Evolutionary conservation across 116 monocot species (phyloP), one percentile per base, ranked within the genome.

Genomic region (Cymodocea nodosa): DNA sequence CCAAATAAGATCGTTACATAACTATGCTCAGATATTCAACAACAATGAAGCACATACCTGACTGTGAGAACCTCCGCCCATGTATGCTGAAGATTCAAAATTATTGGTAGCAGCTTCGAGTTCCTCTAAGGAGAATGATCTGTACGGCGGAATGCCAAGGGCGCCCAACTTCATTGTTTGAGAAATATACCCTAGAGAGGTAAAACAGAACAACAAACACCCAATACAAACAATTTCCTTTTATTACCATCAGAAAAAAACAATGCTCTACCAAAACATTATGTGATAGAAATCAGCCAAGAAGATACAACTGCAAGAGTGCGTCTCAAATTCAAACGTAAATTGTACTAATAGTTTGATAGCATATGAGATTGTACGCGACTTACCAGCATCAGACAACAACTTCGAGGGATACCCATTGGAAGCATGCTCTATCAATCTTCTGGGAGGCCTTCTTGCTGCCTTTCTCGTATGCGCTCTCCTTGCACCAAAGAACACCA

Each of bases 301-400:
- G 30, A 30, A 3, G 30, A 10, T 4, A 44, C 8, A 44, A 44
- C 6, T 44, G 44, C 44, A 44, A 7, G 44, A 44, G 12, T 44
- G 44, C 44, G 8, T 10, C 12, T 44, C 12, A 44, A 12, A 44
- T 44, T 44, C 0, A 12, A 10, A 44, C 12, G 12, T 9, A 12
- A 10, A 10, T 44, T 44, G 44, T 7, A 44, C 7, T 10, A 39
- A 9, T 39, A 39, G 39, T 39, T 39, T 9, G 44, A 44, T 10
- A 44, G 44, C 30, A 44, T 7, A 44, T 1, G 1, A 44, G n/a
- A 10, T 14, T 12, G 50, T 23, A 2, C 39, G 50, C 5, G 24
- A 57, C 71, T 83, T 90, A 90, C 94, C 85, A 74, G 94, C 84
- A 85, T 95, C 90, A 66, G 87, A 79, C 44, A 90, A 68, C 60